These are phyloP conservation scores for Acacia pycnantha DNA, from an alignment of 331 rosid species.

Conservation along the genomic window DNA sequence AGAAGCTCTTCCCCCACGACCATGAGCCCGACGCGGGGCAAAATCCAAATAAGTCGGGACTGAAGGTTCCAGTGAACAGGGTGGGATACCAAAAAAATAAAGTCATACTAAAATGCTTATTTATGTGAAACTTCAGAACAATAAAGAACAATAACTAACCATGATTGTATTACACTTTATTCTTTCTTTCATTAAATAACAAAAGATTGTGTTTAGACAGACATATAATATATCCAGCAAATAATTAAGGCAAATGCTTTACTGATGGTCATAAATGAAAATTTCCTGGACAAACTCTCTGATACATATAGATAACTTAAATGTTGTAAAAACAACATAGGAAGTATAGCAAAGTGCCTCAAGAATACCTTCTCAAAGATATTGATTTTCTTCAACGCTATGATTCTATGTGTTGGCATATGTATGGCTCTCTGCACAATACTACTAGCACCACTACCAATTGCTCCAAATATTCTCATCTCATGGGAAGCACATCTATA, in stretches of 20 bases:
- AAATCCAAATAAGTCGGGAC: too few relatives aligned
- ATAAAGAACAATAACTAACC: slow-evolving; percentile 1
- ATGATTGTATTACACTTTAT: slow-evolving; percentile 8
- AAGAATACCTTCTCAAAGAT: slow-evolving; percentile 84
- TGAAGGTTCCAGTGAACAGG: too few relatives aligned
- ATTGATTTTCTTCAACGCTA: slow-evolving; percentile 90
- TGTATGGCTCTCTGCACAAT: slow-evolving; percentile 97
- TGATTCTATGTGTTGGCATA: slow-evolving; percentile 77
- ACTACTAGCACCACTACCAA: slow-evolving; percentile 96
- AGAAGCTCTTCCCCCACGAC: too few relatives aligned
- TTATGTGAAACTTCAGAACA: slow-evolving; percentile 9
- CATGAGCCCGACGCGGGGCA: too few relatives aligned
- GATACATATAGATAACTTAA: slow-evolving; percentile 1
- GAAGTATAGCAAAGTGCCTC: background rate
- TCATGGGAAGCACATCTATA: slow-evolving; percentile 79
- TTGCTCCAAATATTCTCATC: slow-evolving; percentile 94
- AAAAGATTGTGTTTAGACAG: slow-evolving; percentile 4
- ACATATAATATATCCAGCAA: background rate
- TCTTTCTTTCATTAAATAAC: background rate
- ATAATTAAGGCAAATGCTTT: background rate
- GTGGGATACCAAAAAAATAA: too few relatives aligned
- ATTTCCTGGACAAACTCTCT: background rate
- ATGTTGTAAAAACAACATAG: background rate
- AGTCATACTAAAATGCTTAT: slow-evolving; percentile 11
- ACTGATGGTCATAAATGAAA: background rate